Evolutionary conservation across 2,329 filamentous ascomycete species (phyloP), one percentile per base, ranked within the genome.

Genomic region (Talaromyces sp.): DNA sequence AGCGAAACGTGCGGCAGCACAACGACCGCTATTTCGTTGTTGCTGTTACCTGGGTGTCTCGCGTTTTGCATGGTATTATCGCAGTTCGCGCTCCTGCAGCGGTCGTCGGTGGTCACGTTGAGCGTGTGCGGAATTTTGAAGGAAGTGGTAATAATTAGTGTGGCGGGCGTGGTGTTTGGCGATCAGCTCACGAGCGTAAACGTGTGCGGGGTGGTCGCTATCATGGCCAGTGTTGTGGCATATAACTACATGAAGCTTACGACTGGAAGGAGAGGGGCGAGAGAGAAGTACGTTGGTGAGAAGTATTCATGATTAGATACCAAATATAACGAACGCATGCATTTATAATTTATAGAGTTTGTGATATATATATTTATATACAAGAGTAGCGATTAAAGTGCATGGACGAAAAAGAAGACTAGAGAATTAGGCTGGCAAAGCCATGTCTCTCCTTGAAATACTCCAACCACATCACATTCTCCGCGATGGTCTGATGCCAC

Each of bases 41-140:
- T 98, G 6, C 79, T 98, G 2, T 97, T 97, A 78, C 95, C 95
- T 0, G 95, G 95, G 14, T 84, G 87, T 47, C 89, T 99, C 62
- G 95, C 95, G 2, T 99, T 99, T 76, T 86, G 93, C 67, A 99
- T 99, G 95, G 97, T 96, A n/a, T 88, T 93, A 0, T 93, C 92
- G 62, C 95, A 99, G 79, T 99, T 98, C 76, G 94, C 95, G 63
- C 86, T 99, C 67, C 86, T 99, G 69, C 90, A 97, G 81, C 91
- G 95, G 54, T 98, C 94, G 0, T 96, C 91, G 1, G 95, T 98
- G 61, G 94, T 99, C 61, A 98, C 95, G 0, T 84, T 99, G 52
- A 96, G 91, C 60, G 97, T 99, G 70, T 96, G 93, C 69, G 95
- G 95, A 67, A 98, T 99, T 67, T 97, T 99, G 84, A 99, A 99